Conservation (phyloP, 2,329 filamentous ascomycete species). For the Penicillium sp. region DNA sequence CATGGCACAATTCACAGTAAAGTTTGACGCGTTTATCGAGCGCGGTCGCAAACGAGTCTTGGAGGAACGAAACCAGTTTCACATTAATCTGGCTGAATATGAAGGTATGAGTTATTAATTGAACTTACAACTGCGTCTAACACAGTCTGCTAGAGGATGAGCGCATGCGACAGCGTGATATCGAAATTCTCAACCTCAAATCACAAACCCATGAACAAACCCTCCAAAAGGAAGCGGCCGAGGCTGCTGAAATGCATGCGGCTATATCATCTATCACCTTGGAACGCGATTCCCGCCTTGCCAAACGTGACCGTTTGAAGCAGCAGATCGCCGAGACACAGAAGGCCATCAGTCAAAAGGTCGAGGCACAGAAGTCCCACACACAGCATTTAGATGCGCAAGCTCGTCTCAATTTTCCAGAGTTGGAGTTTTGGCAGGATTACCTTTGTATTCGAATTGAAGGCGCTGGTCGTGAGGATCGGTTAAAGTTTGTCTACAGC, state of each 20-base stretch:
- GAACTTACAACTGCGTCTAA: constrained; percentile 1
- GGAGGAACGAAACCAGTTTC: constrained; percentile 91
- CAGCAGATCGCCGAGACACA: constrained; percentile 54
- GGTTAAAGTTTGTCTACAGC: constrained; percentile 84
- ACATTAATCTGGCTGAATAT: constrained; percentile 82
- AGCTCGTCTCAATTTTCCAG: constrained; percentile 82
- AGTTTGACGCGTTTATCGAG: constrained; percentile 93
- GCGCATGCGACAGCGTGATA: constrained; percentile 81
- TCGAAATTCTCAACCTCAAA: constrained; percentile 68
- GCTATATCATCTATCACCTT: constrained; percentile 57
- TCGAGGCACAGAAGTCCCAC: constrained; percentile 48
- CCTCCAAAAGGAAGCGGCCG: constrained; percentile 58
- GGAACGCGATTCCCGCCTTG: constrained; percentile 55
- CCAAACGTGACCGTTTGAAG: constrained; percentile 56
- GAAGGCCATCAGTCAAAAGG: constrained; percentile 45
- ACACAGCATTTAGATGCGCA: constrained; percentile 77
- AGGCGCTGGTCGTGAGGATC: constrained; percentile 77
- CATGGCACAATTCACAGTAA: constrained; percentile 87
- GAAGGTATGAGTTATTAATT: constrained; percentile 61
- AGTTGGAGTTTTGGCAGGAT: constrained; percentile 93
- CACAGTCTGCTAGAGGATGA: constrained; percentile 68
- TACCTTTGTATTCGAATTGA: constrained; percentile 88
- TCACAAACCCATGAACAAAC: constrained; percentile 55
- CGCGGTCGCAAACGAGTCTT: constrained; percentile 83
- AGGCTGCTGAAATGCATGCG: constrained; percentile 61